These are phyloP conservation scores for Pelargonium myrrhifolium DNA, from an alignment of 441 rosid genomes.

Conservation along the genomic window DNA sequence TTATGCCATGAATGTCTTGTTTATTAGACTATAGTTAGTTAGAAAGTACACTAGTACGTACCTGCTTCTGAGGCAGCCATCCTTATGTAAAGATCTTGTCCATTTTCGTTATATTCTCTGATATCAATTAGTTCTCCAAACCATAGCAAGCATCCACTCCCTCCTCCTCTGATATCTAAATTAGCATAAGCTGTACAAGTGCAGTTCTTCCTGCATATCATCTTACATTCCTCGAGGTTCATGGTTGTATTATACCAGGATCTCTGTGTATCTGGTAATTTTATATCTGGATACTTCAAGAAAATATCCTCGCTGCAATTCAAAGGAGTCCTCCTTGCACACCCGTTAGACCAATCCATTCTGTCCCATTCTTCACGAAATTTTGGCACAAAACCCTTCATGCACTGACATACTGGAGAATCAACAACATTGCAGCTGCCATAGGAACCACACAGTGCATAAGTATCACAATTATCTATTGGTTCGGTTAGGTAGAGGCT, in stretches of 20 bases:
- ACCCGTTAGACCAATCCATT: constrained; percentile 17
- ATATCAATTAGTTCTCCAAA: background rate
- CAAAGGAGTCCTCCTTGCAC: constrained; percentile 5
- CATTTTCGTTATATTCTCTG: background rate
- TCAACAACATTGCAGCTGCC: constrained; percentile 23
- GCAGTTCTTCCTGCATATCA: constrained; percentile 19
- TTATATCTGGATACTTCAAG: background rate
- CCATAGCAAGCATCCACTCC: background rate
- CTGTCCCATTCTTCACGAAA: background rate
- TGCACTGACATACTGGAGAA: constrained; percentile 25
- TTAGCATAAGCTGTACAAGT: too few relatives aligned
- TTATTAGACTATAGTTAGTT: too few relatives aligned
- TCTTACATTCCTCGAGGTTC: constrained; percentile 7
- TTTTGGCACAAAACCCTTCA: constrained; percentile 21
- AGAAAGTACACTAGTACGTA: background rate
- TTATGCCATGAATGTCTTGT: too few relatives aligned
- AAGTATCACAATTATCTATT: constrained; percentile 11
- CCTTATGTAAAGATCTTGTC: constrained; percentile 5
- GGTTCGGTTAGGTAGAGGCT: constrained; percentile 22
- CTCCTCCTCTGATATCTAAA: background rate
- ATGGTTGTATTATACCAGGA: constrained; percentile 17
- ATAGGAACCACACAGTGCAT: constrained; percentile 18
- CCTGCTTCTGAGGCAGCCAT: constrained; percentile 3
- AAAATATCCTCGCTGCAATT: constrained; percentile 13
- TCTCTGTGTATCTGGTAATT: constrained; percentile 14